Percentiles rank a stretch among this genome's conserved stretches.
phyloP scores from a whole-genome alignment of 306 rosid genomes.

The Abrus precatorius region DNA sequence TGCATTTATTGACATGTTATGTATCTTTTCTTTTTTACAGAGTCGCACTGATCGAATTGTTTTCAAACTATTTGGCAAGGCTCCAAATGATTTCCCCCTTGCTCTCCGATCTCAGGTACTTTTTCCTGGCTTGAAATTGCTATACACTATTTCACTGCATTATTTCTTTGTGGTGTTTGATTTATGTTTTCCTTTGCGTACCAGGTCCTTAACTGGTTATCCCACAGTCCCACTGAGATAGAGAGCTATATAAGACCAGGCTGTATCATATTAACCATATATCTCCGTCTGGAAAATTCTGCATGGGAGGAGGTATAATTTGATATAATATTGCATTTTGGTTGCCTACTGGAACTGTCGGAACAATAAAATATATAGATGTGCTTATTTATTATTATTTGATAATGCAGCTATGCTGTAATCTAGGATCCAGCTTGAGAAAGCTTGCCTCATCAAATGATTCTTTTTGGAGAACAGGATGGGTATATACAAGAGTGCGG shows the following conservation, averaged over 20 bases:
- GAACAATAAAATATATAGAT: constrained; percentile 13
- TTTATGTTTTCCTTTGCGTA: constrained; percentile 37
- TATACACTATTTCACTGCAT: constrained; percentile 27
- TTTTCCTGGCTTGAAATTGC: constrained; percentile 43
- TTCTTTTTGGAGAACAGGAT: constrained; percentile 89
- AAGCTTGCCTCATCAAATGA: constrained; percentile 70
- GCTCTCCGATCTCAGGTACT: constrained; percentile 81
- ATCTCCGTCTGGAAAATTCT: constrained; percentile 67
- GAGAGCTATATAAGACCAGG: constrained; percentile 95
- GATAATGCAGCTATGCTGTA: constrained; percentile 69
- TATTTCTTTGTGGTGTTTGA: constrained; percentile 39
- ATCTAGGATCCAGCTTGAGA: constrained; percentile 71
- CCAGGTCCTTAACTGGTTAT: constrained; percentile 82
- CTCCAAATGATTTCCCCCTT: constrained; percentile 84
- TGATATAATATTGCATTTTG: constrained; percentile 25
- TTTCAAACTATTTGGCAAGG: constrained; percentile 93
- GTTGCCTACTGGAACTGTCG: constrained; percentile 23
- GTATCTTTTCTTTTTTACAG: constrained; percentile 57
- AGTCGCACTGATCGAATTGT: constrained; percentile 91
- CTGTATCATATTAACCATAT: constrained; percentile 78
- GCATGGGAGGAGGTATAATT: constrained; percentile 84
- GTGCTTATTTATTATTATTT: constrained; percentile 28
- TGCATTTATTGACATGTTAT: constrained; percentile 3
- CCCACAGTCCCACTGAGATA: constrained; percentile 80
- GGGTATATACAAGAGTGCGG: constrained; percentile 77